Conservation (phyloP, 208 protist species). For the Trypanosoma mega region DNA sequence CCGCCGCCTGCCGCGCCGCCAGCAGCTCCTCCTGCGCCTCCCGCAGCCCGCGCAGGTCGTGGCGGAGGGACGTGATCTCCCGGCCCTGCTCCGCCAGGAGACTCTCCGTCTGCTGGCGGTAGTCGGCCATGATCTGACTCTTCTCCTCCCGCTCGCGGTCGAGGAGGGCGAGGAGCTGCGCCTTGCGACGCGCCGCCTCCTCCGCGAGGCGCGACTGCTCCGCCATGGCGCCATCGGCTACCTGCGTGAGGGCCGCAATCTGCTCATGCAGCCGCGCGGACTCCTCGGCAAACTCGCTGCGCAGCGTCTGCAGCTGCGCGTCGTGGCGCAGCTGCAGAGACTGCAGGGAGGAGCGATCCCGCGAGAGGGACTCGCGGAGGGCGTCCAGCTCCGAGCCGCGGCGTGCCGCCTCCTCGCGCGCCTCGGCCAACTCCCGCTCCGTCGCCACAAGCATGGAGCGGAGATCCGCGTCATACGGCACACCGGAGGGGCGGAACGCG, state of each 20-base stretch:
- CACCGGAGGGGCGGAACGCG: too few relatives aligned
- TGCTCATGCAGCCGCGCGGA: constrained; percentile 77
- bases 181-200: constrained; percentile 62
- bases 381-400: constrained; percentile 47
- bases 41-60: constrained; percentile 46
- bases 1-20: constrained; percentile 35
- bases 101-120: constrained; percentile 84
- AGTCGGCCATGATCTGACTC: constrained; percentile 84
- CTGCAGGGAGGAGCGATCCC: constrained; percentile 48
- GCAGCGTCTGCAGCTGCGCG: constrained; percentile 38
- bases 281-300: constrained; percentile 65
- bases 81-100: constrained; percentile 84
- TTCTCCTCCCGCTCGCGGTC: constrained; percentile 86
- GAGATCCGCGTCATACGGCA: constrained; percentile 37
- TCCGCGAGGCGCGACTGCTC: constrained; percentile 63
- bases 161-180: constrained; percentile 67
- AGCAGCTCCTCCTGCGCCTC: constrained; percentile 40
- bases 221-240: constrained; percentile 69
- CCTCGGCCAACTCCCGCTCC: constrained; percentile 70
- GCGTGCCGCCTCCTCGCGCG: constrained; percentile 54
- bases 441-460: constrained; percentile 65
- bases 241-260: constrained; percentile 67
- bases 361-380: constrained; percentile 54
- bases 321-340: constrained; percentile 40
- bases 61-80: constrained; percentile 77